A percentile compares a stretch with the other conserved stretches of the same genome.
Conservation (phyloP, 2,329 filamentous ascomycete species). For the Beauveria bassiana region DNA sequence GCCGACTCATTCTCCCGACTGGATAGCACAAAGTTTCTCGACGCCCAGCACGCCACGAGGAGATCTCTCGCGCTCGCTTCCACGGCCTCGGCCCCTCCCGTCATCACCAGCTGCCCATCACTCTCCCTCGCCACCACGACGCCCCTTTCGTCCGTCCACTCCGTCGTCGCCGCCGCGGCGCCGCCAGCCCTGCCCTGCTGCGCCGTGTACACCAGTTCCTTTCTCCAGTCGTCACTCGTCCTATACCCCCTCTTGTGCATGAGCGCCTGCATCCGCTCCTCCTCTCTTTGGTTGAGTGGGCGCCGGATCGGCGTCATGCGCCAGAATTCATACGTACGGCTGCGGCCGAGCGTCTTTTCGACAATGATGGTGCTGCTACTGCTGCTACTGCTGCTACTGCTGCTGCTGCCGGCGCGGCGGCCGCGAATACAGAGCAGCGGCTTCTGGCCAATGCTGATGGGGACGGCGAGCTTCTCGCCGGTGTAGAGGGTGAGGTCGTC, state of each 20-base stretch:
- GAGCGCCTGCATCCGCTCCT: background rate
- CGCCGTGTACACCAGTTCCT: constrained; percentile 4
- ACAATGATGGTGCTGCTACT: background rate
- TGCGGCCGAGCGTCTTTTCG: background rate
- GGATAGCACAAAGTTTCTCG: background rate
- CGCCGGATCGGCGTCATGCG: constrained; percentile 1
- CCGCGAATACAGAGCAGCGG: constrained; percentile 6
- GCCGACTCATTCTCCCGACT: background rate
- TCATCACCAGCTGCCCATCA: background rate
- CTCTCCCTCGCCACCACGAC: background rate
- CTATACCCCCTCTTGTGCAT: constrained; percentile 2
- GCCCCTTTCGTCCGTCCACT: background rate
- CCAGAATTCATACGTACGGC: background rate
- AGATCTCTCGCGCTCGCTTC: background rate
- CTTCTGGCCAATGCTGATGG: constrained; percentile 5
- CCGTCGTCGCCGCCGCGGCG: background rate
- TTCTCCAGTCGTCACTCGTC: constrained; percentile 5
- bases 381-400: background rate
- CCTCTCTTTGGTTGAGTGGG: background rate
- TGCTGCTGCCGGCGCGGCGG: background rate
- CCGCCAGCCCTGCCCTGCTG: background rate
- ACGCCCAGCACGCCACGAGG: constrained; percentile 5
- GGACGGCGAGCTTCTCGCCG: background rate
- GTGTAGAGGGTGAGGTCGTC: constrained; percentile 7
- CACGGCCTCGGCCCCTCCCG: background rate